Evolutionary conservation across 768 basidiomycete species (phyloP), one percentile per base, ranked within the genome.

Genomic region (Termitomyces bulborhizus): DNA sequence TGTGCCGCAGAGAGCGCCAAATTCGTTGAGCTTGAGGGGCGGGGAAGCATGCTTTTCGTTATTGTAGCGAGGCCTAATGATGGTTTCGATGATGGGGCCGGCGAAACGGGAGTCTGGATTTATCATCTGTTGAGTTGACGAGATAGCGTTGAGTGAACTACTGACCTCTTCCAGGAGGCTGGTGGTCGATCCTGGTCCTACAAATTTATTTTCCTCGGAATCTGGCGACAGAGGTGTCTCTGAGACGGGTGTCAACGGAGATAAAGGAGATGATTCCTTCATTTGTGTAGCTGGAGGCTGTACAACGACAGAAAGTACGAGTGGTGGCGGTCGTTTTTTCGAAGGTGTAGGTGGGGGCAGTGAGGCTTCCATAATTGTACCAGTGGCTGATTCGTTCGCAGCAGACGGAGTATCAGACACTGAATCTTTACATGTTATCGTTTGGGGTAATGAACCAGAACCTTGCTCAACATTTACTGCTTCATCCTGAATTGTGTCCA

Each of bases 241-340:
- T 6, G 80, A 75, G 34, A 80, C 61, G 6, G 82, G 82, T 6
- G 82, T 82, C 36, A 84, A 68, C 16, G 76, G 76, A 1, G 76
- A 78, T 55, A 72, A 63, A 9, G 73, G 67, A 4, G 65, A 44
- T 37, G 29, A 3, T 31, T 59, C 40, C 42, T 48, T 51, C 29
- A 53, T 29, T 26, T 70, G 69, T 6, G 70, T 70, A 6, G 61
- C 51, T 9, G 67, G 63, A 26, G 57, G 53, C 42, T 63, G 57
- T 27, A 61, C 12, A 26, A 59, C 46, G 48, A 43, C 21, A 40
- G 53, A 40, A 24, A 51, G 18, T 39, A 58, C 41, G 26, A 51
- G 45, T 5, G 54, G 41, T 9, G 18, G 7, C 12, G 18, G 31
- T 31, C 27, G 43, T 24, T 53, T 42, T 36, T 44, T 37, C 4